These are phyloP conservation scores for Acanthamoeba healyi DNA, from an alignment of 208 protist genomes.

Conservation along the genomic window DNA sequence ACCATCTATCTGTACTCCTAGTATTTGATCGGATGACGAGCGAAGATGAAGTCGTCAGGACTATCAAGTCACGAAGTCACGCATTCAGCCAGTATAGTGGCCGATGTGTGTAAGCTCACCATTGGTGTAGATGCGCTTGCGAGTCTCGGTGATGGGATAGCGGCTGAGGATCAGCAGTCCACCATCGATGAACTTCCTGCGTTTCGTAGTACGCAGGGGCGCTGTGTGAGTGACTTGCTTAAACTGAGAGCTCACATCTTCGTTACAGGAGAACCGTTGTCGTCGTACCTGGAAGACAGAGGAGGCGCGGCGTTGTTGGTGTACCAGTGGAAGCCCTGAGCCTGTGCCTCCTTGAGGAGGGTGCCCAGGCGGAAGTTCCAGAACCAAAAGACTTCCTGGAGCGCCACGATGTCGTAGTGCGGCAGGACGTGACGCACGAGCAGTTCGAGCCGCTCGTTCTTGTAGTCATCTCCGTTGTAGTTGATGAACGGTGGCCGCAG, in stretches of 20 bases:
- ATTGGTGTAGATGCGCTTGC: conserved; percentile 17
- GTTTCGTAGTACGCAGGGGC: no score
- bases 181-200: conserved; percentile 67
- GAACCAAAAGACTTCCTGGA: conserved; percentile 71
- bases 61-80: no score
- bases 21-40: no score
- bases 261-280: no score
- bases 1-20: conserved; percentile 28
- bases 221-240: no score
- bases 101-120: neutral
- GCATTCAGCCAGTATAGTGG: no score
- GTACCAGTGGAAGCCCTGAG: conserved; percentile 70
- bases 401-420: conserved; percentile 50
- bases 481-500: conserved; percentile 68
- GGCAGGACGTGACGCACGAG: conserved; percentile 58
- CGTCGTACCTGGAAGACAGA: conserved; percentile 12
- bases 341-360: conserved; percentile 7
- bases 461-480: conserved; percentile 72
- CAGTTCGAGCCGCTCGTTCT: conserved; percentile 38
- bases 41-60: no score
- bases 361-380: conserved; percentile 27
- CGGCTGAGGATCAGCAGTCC: conserved; percentile 52
- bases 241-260: no score
- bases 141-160: conserved; percentile 59
- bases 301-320: neutral